Base-by-base conservation (phyloP, 2,329 filamentous ascomycete species). In the Fusarium sp. region DNA sequence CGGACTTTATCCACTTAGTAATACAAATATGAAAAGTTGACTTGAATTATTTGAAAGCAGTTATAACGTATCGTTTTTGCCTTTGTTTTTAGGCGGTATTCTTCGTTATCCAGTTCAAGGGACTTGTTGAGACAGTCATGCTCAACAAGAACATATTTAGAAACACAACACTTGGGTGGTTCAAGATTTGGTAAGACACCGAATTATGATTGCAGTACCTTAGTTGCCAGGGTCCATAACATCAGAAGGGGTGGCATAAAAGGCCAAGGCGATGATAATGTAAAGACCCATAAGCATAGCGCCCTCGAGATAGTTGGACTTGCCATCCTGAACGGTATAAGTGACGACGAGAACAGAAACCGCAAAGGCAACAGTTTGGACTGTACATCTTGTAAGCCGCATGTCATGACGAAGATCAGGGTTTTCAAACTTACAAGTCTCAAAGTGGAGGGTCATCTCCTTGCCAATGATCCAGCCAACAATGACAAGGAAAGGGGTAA, bases 301-400 rank as follows among this genome's bases (percentile, higher is more conserved):
- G 44, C 92, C 92, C 78, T 95, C 92, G 22, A 95, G 87, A 72
- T 95, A 95, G 79, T 95, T 96, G 15, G 90, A 93, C 79, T 92
- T 93, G 74, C 93, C 93, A 75, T 95, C 93, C 76, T 93, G 90
- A 43, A 94, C 91, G 4, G 87, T 92, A 79, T 89, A 94, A 58
- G 88, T 92, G 34, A 94, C 91, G 33, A 94, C 91, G 42, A 94
- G 80, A 3, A 92, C 91, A 11, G 90, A 92, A 54, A 94, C 84
- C 58, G 91, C 92, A 78, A 94, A 94, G 1, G 91, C 88, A 40
- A 94, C 89, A 0, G 92, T 94, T 81, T 94, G 90, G 73, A 94
- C 85, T 87, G 24, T 26, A 6, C 7, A 5, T 2, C 38, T 31
- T 34, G 55, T 76, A 64, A 75, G 71, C 36, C 54, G 19, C n/a